Conservation (phyloP, 306 rosid species). For the Gillenia trifoliata region DNA sequence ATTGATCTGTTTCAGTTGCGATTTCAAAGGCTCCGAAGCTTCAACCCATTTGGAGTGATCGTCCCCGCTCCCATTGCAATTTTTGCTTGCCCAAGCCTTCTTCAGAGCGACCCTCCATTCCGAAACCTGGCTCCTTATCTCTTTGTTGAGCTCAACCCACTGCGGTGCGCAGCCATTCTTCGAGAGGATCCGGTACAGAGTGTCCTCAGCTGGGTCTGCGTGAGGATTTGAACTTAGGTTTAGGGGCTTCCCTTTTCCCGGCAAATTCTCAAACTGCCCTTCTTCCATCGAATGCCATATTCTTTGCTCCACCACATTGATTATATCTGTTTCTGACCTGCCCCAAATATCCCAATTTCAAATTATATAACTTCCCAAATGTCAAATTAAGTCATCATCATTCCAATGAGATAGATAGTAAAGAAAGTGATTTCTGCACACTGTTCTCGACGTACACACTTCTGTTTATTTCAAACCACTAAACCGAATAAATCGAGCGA, state of each 20-base stretch:
- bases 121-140: constrained; percentile 52
- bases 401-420: too few species aligned
- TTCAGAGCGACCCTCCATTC: constrained; percentile 58
- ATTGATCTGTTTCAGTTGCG: constrained; percentile 55
- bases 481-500: too few species aligned
- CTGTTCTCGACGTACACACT: too few species aligned
- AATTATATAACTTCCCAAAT: too few species aligned
- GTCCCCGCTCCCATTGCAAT: constrained; percentile 25
- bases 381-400: background rate
- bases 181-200: constrained; percentile 65
- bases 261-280: constrained; percentile 81
- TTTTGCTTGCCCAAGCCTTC: constrained; percentile 50
- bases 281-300: constrained; percentile 98
- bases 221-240: constrained; percentile 69
- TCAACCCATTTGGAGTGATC: constrained; percentile 52
- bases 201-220: constrained; percentile 90
- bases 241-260: constrained; percentile 90
- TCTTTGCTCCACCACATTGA: constrained; percentile 84
- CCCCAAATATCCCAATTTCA: constrained; percentile 9
- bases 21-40: constrained; percentile 46
- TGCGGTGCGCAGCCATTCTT: constrained; percentile 83
- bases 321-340: constrained; percentile 86
- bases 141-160: constrained; percentile 94
- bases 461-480: too few species aligned
- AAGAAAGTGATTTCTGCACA: too few species aligned